Base-by-base conservation (phyloP, 177 flowering plant genomes). In the Vitis hybrid region DNA sequence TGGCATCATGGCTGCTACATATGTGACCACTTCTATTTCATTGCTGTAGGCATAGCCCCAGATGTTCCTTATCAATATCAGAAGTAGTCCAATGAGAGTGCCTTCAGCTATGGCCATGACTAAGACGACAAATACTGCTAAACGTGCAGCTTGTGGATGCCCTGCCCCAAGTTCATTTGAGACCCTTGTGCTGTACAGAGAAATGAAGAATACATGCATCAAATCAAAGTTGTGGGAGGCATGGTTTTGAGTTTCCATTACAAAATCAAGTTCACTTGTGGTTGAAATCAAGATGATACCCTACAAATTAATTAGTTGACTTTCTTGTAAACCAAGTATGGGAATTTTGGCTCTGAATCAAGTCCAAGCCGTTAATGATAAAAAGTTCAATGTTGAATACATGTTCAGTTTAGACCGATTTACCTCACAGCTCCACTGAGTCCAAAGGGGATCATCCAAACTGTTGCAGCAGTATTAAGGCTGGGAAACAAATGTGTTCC, bases 101-200 rank as follows among this genome's bases (percentile, higher is more conserved):
- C 92, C 86, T 67, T 72, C 84, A 0, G 64, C 54, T 9, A 81
- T 13, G 11, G 83, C 86, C 64, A 81, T 59, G 40, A 62, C 62
- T 4, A 82, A 18, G 18, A 81, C 87, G 11, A 85, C 85, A 10
- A 57, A 35, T 1, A 77, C 85, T 13, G 90, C 87, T 56, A 82
- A 75, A 3, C 81, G 79, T 3, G 90, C 90, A 4, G 79, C 64
- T 56, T 59, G 65, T 6, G 90, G 85, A 70, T 70, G 65, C 14
- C 85, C 87, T 1, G 92, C 92, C 18, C 92, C 92, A 56, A 88
- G 70, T 64, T 87, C 89, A 56, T 87, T 87, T 54, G 91, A 85
- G 6, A 87, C 85, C 30, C 91, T 73, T 18, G 86, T 85, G 75
- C 91, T 87, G 74, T 35, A 35, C 46, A 35, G 46, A 35, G 46